These are phyloP conservation scores for Jacaranda mimosifolia DNA, from an alignment of 257 asterid genomes.

Conservation along the genomic window DNA sequence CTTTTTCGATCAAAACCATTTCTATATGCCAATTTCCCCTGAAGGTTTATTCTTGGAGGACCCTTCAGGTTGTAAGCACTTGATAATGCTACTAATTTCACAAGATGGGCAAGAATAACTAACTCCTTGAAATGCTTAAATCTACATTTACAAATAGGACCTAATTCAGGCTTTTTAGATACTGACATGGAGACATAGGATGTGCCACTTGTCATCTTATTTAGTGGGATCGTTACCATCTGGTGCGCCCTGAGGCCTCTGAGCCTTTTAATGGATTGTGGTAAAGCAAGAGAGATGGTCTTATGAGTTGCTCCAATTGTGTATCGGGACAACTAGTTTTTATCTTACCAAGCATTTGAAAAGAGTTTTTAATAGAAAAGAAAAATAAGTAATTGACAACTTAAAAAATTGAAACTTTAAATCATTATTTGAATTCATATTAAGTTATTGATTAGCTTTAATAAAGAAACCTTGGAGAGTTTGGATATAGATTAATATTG, in stretches of 20 bases:
- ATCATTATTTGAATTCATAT: too few relatives aligned
- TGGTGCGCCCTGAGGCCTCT: neutral
- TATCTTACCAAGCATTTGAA: too few relatives aligned
- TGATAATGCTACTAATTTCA: neutral
- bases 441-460: too few relatives aligned
- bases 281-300: neutral
- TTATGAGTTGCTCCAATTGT: neutral
- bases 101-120: neutral
- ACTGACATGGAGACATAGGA: neutral
- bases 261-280: neutral
- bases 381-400: too few relatives aligned
- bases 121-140: neutral
- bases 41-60: too few relatives aligned
- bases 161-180: neutral
- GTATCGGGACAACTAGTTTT: neutral
- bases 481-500: too few relatives aligned
- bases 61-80: too few relatives aligned
- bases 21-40: too few relatives aligned
- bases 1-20: too few relatives aligned
- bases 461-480: too few relatives aligned
- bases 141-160: neutral
- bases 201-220: neutral
- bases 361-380: too few relatives aligned
- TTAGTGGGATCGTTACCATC: neutral
- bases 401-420: too few relatives aligned